Conservation (phyloP, 352 stramenopile species). For the Labyrinthula sp. region DNA sequence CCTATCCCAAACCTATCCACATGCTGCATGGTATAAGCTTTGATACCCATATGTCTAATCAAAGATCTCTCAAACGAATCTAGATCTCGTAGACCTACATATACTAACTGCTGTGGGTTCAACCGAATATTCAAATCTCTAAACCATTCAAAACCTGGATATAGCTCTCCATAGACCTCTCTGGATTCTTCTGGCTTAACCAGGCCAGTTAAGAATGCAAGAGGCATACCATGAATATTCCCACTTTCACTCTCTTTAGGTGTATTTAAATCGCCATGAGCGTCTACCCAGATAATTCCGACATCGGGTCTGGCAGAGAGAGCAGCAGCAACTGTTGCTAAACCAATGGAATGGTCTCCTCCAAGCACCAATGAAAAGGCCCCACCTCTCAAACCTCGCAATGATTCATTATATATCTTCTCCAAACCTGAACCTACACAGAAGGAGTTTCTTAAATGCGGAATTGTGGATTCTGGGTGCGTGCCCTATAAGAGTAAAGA, state of each 20-base stretch:
- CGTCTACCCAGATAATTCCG: conserved; percentile 88
- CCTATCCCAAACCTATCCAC: conserved; percentile 85
- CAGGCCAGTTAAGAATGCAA: conserved; percentile 76
- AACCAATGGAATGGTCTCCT: conserved; percentile 80
- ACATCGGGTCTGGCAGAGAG: conserved; percentile 65
- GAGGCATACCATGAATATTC: conserved; percentile 94
- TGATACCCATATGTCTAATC: conserved; percentile 71
- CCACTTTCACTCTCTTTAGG: conserved; percentile 57
- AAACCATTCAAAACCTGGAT: conserved; percentile 82
- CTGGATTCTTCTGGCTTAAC: too few relatives aligned
- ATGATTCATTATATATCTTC: conserved; percentile 50
- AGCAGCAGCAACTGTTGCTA: conserved; percentile 66
- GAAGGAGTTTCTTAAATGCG: conserved; percentile 41
- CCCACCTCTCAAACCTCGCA: conserved; percentile 56
- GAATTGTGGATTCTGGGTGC: conserved; percentile 27
- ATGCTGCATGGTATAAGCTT: conserved; percentile 83
- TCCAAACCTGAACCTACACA: conserved; percentile 61
- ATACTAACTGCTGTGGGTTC: conserved; percentile 60
- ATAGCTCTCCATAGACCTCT: too few relatives aligned
- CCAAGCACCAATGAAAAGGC: conserved; percentile 80
- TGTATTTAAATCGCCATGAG: conserved; percentile 92
- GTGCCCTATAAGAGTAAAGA: too few relatives aligned
- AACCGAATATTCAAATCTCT: conserved; percentile 45
- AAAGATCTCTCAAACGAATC: conserved; percentile 62
- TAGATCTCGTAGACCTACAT: conserved; percentile 78